Evolutionary conservation across 2,329 filamentous ascomycete genomes (phyloP), one percentile per base, ranked within the genome.

Genomic region (Penicillium sp.): DNA sequence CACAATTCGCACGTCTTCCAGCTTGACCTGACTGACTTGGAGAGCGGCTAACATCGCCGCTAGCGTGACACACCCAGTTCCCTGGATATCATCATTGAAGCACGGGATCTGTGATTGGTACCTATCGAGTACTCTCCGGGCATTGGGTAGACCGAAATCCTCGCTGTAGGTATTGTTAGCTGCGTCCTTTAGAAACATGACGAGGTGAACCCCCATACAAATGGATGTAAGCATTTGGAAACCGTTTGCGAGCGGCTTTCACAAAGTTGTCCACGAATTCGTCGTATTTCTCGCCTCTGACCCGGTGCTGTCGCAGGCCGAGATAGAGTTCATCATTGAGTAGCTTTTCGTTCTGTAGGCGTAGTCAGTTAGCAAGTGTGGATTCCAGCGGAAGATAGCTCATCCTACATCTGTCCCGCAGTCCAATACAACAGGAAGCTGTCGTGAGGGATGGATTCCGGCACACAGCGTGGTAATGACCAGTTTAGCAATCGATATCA

Each of bases 1-100:
- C 0, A 95, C 78, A 49, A 93, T 77, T 27, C 84, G 79, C 12
- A 88, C 70, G 50, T 95, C 88, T 8, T 75, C 71, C 34, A 95
- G 74, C 44, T 84, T 81, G 45, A 84, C 72, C 2, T 82, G 77
- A 52, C 78, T 83, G 7, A 92, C 83, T 52, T 88, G 81, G 7
- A 91, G 74, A 0, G 81, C 89, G 0, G 89, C 82, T 74, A 89
- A 83, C 54, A 95, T 84, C 1, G 87, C 89, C 0, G 89, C 89
- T 0, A 95, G 78, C 0, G 90, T 92, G 1, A 95, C 89, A 51
- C 88, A 92, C 0, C 89, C 90, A 0, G 90, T 95, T 1, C 89
- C 90, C 67, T 95, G 89, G 0, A 95, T 84, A 65, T 95, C 89
- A 50, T 95, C 90, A 62, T 95, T 95, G 76, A 95, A 95, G 67